Evolutionary conservation across 2,329 filamentous ascomycete genomes (phyloP), one percentile per base, ranked within the genome.

Genomic region (Colletotrichum falcatum): DNA sequence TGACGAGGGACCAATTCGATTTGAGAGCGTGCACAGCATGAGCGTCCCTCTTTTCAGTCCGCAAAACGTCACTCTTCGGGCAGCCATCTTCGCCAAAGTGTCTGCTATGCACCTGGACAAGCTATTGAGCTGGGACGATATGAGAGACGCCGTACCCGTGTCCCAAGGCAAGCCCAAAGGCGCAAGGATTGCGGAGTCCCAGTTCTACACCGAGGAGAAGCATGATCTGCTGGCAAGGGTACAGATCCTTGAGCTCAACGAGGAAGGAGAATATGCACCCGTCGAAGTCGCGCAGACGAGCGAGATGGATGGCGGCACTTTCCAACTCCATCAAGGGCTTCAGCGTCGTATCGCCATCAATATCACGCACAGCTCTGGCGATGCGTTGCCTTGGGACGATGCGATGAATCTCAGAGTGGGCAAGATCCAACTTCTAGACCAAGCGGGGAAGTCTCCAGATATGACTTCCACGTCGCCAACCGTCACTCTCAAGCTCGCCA

Each of bases 11-110:
- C 90, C 95, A 0, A 91, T 99, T 66, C 91, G 93, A 5, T 99
- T 99, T 75, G 95, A 98, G 81, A 99, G 96, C 80, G 95, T 98
- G 60, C 96, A 99, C 84, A 97, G 94, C 80, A 97, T 99, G 94
- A 97, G 94, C 78, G 87, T 99, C 63, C 93, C 95, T 5, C 86
- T 97, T 44, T 92, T 91, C 53, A 92, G 91, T 56, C 89, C 94
- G 1, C 89, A 88, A 28, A 91, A 92, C 56, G 90, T 94, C 1
- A 92, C 90, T 30, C 82, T 99, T 64, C 90, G 96, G 65, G 92
- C 97, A 11, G 94, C 94, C 59, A 92, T 99, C 71, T 98, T 97
- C 79, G 95, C 96, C 23, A 92, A 92, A 77, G 94, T 97, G 44
- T 96, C 94, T 1, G 85, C 91, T 0, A 98, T 98, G 91, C 96